Percentiles rank a stretch among this genome's conserved stretches.
Evolutionary conservation across 2,329 filamentous ascomycete species (phyloP).

Genomic region (Monosporascus cannonballus): DNA sequence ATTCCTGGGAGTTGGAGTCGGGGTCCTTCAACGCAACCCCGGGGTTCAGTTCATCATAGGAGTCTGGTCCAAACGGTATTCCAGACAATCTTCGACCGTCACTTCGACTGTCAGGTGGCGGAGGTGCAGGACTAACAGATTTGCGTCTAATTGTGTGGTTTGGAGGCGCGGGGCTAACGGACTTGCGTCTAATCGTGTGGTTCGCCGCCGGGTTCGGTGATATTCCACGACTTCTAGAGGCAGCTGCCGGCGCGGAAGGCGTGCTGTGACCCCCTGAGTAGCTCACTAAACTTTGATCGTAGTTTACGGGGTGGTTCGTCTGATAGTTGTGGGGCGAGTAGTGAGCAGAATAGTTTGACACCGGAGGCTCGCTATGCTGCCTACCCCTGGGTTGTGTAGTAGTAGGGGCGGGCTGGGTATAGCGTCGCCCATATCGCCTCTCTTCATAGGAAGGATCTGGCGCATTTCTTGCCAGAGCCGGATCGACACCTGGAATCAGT

Average conservation of each 20-base stretch:
- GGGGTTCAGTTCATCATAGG: slow-evolving; percentile 68
- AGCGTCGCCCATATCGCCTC: slow-evolving; percentile 39
- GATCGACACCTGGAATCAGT: slow-evolving; percentile 56
- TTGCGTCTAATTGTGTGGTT: slow-evolving; percentile 59
- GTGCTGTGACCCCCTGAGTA: slow-evolving; percentile 18
- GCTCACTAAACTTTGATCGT: slow-evolving; percentile 30
- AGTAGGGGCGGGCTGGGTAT: slow-evolving; percentile 33
- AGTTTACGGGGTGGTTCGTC: slow-evolving; percentile 13
- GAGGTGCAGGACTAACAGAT: slow-evolving; percentile 67
- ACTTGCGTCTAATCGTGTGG: slow-evolving; percentile 62
- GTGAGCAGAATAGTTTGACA: slow-evolving; percentile 16
- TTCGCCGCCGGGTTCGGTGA: slow-evolving; percentile 39
- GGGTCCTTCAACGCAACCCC: slow-evolving; percentile 30
- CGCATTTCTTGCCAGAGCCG: slow-evolving; percentile 49
- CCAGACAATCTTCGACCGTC: slow-evolving; percentile 48
- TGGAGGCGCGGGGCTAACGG: slow-evolving; percentile 63
- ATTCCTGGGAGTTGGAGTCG: slow-evolving; percentile 27
- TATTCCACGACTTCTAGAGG: slow-evolving; percentile 21
- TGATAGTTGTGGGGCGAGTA: slow-evolving; percentile 17
- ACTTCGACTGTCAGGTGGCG: slow-evolving; percentile 28
- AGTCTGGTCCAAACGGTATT: slow-evolving; percentile 69
- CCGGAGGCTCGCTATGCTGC: slow-evolving; percentile 27
- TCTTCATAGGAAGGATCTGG: slow-evolving; percentile 53
- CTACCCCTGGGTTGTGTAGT: slow-evolving; percentile 36
- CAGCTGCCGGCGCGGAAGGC: slow-evolving; percentile 9